Evolutionary conservation across 306 rosid genomes (phyloP), one percentile per base, ranked within the genome.

Genomic region (Quercus engelmannii): DNA sequence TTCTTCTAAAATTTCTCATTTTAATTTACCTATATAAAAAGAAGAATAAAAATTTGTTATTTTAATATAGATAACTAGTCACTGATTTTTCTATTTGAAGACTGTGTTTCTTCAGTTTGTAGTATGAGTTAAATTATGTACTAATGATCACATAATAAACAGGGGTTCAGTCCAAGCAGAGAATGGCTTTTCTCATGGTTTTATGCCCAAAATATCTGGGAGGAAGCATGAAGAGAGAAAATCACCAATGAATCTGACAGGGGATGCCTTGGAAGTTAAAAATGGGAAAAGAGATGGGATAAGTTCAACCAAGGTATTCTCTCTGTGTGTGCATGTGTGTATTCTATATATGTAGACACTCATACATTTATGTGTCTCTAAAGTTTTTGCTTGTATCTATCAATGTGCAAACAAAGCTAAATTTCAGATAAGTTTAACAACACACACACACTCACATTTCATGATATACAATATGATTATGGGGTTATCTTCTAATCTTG

Each of bases 101-200:
- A 35, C 21, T 59, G 11, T 10, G 15, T 43, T 57, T 78, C n/a
- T 18, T 69, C 21, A 35, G 21, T 31, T 56, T 43, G 56, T 69
- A 3, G 51, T 31, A 30, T 49, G 52, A 23, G 28, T 25, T 46
- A 63, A 74, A 15, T n/a, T 70, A 65, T 81, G 28, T 30, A 61
- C 51, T 73, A 52, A 83, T 74, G 20, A 33, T 79, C 18, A 51
- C 74, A 38, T 71, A 14, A 28, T 33, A 74, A 67, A 30, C 81
- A 86, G 92, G 80, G 61, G 62, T 46, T 69, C 78, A 30, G 41
- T 79, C 74, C 80, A 49, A 67, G 83, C 70, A 56, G 87, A 79
- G 26, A 82, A 89, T 78, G 85, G 83, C 43, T 69, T 82, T 77
- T 75, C 63, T 82, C 85, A 59, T 73, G 74, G 65, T 79, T 61